A percentile compares a stretch with the other conserved stretches of the same genome.
Conservation (phyloP, 306 rosid species). For the Abrus pulchellus region DNA sequence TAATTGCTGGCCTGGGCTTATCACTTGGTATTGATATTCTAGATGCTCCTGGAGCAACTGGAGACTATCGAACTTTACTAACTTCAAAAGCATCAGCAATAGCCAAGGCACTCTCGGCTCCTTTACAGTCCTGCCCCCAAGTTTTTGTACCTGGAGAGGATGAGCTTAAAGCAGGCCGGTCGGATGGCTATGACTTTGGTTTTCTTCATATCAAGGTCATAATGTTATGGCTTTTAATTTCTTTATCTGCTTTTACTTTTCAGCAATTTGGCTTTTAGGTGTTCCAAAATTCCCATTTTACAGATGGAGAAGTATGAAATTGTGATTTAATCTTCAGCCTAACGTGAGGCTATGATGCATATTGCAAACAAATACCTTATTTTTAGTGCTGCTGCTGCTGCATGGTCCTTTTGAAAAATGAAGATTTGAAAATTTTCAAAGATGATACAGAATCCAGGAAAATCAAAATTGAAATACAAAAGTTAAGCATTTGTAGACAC, state of each 20-base stretch:
- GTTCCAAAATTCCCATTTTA: constrained; percentile 13
- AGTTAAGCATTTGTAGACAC: background rate
- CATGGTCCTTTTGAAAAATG: constrained; percentile 28
- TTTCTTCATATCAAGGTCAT: constrained; percentile 95
- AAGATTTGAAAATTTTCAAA: constrained; percentile 10
- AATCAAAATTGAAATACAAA: background rate
- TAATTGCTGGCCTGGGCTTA: constrained; percentile 93
- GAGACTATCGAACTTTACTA: constrained; percentile 89
- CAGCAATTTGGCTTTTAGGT: constrained; percentile 20
- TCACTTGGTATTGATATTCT: constrained; percentile 95
- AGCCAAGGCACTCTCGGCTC: constrained; percentile 90
- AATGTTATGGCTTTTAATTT: constrained; percentile 30
- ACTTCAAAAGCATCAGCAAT: constrained; percentile 90
- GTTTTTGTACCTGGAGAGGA: constrained; percentile 94
- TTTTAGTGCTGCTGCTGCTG: constrained; percentile 18
- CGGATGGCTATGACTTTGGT: constrained; percentile 97
- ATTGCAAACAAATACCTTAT: constrained; percentile 19
- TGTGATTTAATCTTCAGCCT: constrained; percentile 3
- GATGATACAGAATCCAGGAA: constrained; percentile 15
- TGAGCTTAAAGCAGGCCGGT: constrained; percentile 77
- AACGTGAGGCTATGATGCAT: constrained; percentile 17
- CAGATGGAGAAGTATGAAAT: constrained; percentile 4
- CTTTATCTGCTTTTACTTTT: constrained; percentile 26
- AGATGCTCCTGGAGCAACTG: constrained; percentile 97
- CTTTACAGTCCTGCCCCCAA: constrained; percentile 69